Evolutionary conservation across 2,329 filamentous ascomycete species (phyloP).

Genomic region (Chrysoporthe austroafricana): DNA sequence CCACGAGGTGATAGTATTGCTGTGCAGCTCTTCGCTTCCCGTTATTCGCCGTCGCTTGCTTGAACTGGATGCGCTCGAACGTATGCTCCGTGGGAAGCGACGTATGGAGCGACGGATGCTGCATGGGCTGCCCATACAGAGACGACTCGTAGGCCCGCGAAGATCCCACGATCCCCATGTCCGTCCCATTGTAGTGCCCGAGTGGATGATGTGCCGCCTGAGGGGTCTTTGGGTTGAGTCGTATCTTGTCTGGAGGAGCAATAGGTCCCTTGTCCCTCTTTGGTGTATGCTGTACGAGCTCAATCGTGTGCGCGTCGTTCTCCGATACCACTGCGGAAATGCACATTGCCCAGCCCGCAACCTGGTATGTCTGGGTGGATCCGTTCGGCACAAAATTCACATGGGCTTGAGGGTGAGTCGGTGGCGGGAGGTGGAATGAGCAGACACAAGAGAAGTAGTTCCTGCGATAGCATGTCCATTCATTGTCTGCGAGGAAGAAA

Average conservation of each 20-base stretch:
- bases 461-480: slow-evolving; percentile 90
- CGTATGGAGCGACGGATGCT: slow-evolving; percentile 32
- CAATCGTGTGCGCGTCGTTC: slow-evolving; percentile 74
- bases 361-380: slow-evolving; percentile 61
- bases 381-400: slow-evolving; percentile 56
- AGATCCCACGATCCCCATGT: slow-evolving; percentile 39
- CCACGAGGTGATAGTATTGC: slow-evolving; percentile 89
- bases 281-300: slow-evolving; percentile 87
- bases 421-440: slow-evolving; percentile 71
- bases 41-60: slow-evolving; percentile 91
- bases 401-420: slow-evolving; percentile 39
- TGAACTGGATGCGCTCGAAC: slow-evolving; percentile 93
- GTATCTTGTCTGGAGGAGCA: slow-evolving; percentile 70
- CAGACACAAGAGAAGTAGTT: slow-evolving; percentile 91
- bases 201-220: slow-evolving; percentile 51
- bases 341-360: slow-evolving; percentile 79
- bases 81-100: slow-evolving; percentile 58
- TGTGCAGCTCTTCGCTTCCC: slow-evolving; percentile 88
- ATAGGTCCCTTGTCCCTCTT: slow-evolving; percentile 89
- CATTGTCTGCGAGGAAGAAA: slow-evolving; percentile 78
- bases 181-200: slow-evolving; percentile 48
- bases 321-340: slow-evolving; percentile 84
- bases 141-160: slow-evolving; percentile 47
- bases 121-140: slow-evolving; percentile 41
- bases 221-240: slow-evolving; percentile 68